Conservation (phyloP, 2,329 filamentous ascomycete species). For the Monosporascus ibericus region DNA sequence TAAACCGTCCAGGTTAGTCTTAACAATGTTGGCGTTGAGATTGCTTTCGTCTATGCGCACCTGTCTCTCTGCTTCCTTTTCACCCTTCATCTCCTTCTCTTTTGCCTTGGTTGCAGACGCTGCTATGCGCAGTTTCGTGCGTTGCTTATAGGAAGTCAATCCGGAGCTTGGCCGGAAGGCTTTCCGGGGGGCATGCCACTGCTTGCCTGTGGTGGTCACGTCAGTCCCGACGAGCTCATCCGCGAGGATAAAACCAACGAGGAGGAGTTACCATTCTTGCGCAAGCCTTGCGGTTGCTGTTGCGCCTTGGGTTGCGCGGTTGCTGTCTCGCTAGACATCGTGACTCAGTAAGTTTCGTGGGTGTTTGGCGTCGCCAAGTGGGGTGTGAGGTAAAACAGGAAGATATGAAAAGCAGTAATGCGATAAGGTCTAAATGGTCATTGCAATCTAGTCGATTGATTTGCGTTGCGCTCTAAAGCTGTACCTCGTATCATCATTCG, state of each 20-base stretch:
- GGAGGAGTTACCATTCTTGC: slow-evolving; percentile 66
- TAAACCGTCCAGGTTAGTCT: slow-evolving; percentile 30
- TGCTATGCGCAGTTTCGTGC: slow-evolving; percentile 62
- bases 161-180: slow-evolving; percentile 80
- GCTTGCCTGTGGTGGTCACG: slow-evolving; percentile 61
- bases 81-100: slow-evolving; percentile 92
- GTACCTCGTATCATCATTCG: too few species aligned
- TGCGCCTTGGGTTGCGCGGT: slow-evolving; percentile 27
- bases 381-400: too few species aligned
- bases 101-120: slow-evolving; percentile 79
- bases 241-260: not conserved
- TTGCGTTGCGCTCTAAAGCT: too few species aligned
- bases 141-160: slow-evolving; percentile 71
- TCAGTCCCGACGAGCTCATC: slow-evolving; percentile 3
- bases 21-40: not conserved
- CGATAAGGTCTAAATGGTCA: too few species aligned
- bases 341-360: slow-evolving; percentile 5
- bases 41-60: slow-evolving; percentile 37
- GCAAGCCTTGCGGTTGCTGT: slow-evolving; percentile 56
- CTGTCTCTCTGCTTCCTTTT: slow-evolving; percentile 85
- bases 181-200: slow-evolving; percentile 81
- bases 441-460: too few species aligned
- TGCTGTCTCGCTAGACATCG: slow-evolving; percentile 38
- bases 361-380: not conserved
- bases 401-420: too few species aligned